Conservation (phyloP, 495 filamentous ascomycete species). For the Halenospora varia region DNA sequence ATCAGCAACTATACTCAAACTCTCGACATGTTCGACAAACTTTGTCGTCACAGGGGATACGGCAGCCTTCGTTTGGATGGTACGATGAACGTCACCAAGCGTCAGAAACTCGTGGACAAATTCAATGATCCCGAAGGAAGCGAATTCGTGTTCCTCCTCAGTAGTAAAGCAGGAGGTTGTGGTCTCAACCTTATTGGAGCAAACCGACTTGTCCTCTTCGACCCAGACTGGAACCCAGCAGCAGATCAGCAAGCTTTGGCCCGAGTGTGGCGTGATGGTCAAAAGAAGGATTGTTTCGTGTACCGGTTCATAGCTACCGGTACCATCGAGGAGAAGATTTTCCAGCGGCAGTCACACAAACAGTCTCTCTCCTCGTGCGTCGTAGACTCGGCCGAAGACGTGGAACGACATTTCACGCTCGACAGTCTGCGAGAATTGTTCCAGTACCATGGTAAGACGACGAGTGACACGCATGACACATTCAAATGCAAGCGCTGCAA, state of each 20-base stretch:
- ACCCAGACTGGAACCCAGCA: constrained; percentile 99
- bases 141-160: constrained; percentile 95
- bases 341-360: constrained; percentile 97
- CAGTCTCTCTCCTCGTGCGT: constrained; percentile 95
- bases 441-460: constrained; percentile 79
- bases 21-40: constrained; percentile 87
- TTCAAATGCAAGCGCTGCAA: constrained; percentile 98
- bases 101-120: constrained; percentile 94
- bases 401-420: constrained; percentile 91
- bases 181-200: constrained; percentile 97
- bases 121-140: constrained; percentile 92
- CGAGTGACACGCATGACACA: constrained; percentile 94
- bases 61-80: constrained; percentile 88
- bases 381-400: constrained; percentile 95
- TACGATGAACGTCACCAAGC: constrained; percentile 95
- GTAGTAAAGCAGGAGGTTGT: constrained; percentile 92
- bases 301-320: constrained; percentile 98
- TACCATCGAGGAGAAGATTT: constrained; percentile 99
- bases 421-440: constrained; percentile 90
- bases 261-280: constrained; percentile 96
- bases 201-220: constrained; percentile 94
- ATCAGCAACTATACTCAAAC: constrained; percentile 99
- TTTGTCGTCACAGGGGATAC: constrained; percentile 82
- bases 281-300: constrained; percentile 99
- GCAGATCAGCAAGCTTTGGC: constrained; percentile 97